Evolutionary conservation across 306 rosid genomes (phyloP), one percentile per base, ranked within the genome.

Genomic region (Ammopiptanthus mongolicus): DNA sequence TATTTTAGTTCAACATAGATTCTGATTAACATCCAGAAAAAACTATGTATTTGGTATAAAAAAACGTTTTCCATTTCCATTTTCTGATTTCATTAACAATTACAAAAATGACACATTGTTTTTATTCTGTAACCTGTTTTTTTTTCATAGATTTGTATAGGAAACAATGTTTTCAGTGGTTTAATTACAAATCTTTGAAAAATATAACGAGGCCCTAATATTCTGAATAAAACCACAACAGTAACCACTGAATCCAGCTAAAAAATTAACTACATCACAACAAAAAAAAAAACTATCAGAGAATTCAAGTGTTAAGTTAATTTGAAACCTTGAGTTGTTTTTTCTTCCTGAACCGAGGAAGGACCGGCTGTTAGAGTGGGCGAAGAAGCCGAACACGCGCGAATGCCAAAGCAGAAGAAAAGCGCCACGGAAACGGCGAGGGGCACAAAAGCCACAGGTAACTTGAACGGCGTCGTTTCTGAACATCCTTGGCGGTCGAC

Each of bases 401-500:
- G 96, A 62, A 78, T 47, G 60, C 87, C 85, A 42, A 84, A 51
- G 78, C 82, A 72, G 36, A 90, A 66, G 55, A 88, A 72, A 78
- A 91, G 57, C 0, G 80, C 79, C 17, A 84, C 82, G 29, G 97
- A 86, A 37, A 86, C 77, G 7, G 87, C 84, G 11, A 88, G 29
- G 52, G 80, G 87, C 23, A 82, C 74, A 22, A 72, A 52, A 65
- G 64, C 39, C 47, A 41, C 82, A 21, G 82, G 78, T 7, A 79
- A 58, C 25, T 67, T 74, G 15, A 62, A 60, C 8, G 53, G 33
- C 25, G 64, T 6, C 17, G 74, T 70, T 13, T 23, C 42, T 8
- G 81, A 60, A 58, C 3, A 58, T 3, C 28, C 14, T 3, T 29
- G 68, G 73, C 12, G 47, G 21, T 15, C 36, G 51, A 21, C 14